Conservation (phyloP, 306 rosid genomes). For the Canavalia gladiata region DNA sequence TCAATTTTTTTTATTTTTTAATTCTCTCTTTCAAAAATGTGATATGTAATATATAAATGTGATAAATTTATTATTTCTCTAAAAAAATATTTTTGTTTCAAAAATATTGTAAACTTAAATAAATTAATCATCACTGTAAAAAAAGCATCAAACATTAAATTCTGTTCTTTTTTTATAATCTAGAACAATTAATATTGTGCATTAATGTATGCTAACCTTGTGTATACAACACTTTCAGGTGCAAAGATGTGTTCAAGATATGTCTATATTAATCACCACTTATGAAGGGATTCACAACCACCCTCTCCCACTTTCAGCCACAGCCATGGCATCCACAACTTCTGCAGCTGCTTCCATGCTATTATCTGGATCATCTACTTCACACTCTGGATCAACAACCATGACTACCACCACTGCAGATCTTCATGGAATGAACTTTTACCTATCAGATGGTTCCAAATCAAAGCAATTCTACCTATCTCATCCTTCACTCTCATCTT, state of each 20-base stretch:
- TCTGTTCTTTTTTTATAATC: not conserved
- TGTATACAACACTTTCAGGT: constrained; percentile 61
- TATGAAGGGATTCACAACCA: constrained; percentile 91
- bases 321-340: constrained; percentile 93
- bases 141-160: too few relatives aligned
- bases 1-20: too few relatives aligned
- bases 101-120: too few relatives aligned
- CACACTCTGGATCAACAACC: constrained; percentile 31
- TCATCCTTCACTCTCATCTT: constrained; percentile 54
- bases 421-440: constrained; percentile 65
- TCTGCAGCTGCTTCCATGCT: constrained; percentile 90
- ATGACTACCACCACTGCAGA: constrained; percentile 34
- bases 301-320: constrained; percentile 82
- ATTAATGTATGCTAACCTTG: not conserved
- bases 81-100: too few relatives aligned
- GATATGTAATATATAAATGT: too few relatives aligned
- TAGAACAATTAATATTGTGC: not conserved
- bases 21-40: too few relatives aligned
- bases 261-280: constrained; percentile 76
- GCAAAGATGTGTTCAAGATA: constrained; percentile 81
- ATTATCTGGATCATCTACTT: constrained; percentile 70
- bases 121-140: too few relatives aligned
- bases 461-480: constrained; percentile 62
- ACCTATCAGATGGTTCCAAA: constrained; percentile 54
- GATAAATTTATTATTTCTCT: too few relatives aligned